phyloP scores from a whole-genome alignment of 345 rosid genomes.

The Reutealis trisperma region DNA sequence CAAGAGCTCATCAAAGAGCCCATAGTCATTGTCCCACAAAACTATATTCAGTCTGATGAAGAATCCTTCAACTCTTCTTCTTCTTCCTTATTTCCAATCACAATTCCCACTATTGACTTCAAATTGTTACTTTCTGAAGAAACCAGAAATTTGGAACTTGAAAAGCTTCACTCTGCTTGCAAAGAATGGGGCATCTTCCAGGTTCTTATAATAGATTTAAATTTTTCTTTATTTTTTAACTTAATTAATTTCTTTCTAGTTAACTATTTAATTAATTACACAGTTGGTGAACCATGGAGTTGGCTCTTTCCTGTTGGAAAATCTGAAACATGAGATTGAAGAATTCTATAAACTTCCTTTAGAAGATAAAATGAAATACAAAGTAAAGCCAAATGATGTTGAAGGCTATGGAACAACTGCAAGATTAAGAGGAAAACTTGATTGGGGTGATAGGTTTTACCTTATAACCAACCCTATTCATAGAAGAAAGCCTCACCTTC shows the following conservation, averaged over 20 bases:
- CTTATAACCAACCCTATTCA: constrained; percentile 25
- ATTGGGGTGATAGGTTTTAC: constrained; percentile 33
- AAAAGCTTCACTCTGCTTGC: constrained; percentile 31
- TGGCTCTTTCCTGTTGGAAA: constrained; percentile 12
- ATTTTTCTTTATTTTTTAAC: background rate
- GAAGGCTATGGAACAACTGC: constrained; percentile 26
- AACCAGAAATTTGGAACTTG: constrained; percentile 19
- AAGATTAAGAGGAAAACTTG: constrained; percentile 13
- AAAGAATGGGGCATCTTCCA: constrained; percentile 48
- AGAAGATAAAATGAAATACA: constrained; percentile 38
- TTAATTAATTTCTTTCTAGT: background rate
- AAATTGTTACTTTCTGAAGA: constrained; percentile 24
- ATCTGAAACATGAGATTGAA: constrained; percentile 26
- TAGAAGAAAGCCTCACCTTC: constrained; percentile 34
- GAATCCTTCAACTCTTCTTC: background rate
- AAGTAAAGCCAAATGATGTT: constrained; percentile 21
- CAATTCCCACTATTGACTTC: constrained; percentile 34
- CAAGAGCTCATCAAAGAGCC: constrained; percentile 37
- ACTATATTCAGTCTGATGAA: constrained; percentile 12
- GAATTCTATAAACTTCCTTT: constrained; percentile 35
- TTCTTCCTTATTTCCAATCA: background rate
- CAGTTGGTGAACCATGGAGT: constrained; percentile 47
- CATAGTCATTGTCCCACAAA: constrained; percentile 20
- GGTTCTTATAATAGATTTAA: constrained; percentile 21
- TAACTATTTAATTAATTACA: background rate